Evolutionary conservation across 75 land plant species (phyloP).

Genomic region (Isoetes taiwanensis): DNA sequence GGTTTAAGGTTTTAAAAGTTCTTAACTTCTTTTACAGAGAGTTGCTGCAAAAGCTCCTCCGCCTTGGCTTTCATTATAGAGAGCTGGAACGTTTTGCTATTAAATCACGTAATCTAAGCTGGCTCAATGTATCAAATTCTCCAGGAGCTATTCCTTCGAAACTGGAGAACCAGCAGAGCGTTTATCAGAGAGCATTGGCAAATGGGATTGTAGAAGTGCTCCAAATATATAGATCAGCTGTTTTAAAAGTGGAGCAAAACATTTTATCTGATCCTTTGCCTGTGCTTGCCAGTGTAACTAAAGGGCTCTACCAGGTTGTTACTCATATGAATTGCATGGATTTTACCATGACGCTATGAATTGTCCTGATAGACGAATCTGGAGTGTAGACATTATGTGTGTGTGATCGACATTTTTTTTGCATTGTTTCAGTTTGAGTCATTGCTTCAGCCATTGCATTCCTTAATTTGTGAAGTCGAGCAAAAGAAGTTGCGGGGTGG

Average conservation of each 20-base stretch:
- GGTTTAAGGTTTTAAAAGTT: not conserved
- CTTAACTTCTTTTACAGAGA: conserved; percentile 33
- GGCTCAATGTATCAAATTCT: conserved; percentile 41
- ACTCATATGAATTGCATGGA: not conserved
- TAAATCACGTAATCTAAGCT: conserved; percentile 65
- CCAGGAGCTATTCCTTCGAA: conserved; percentile 14
- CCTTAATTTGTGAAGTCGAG: conserved; percentile 74
- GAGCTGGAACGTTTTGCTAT: conserved; percentile 70
- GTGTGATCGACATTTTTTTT: not conserved
- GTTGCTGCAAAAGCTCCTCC: conserved; percentile 53
- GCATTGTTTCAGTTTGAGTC: conserved; percentile 54
- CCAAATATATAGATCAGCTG: conserved; percentile 81
- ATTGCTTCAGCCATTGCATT: conserved; percentile 75
- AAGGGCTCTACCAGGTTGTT: conserved; percentile 76
- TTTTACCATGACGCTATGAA: not conserved
- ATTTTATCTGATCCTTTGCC: conserved; percentile 72
- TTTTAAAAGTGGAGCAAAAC: conserved; percentile 83
- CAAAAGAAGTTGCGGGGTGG: conserved; percentile 75
- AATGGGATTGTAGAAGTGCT: conserved; percentile 87
- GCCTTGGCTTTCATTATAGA: conserved; percentile 74
- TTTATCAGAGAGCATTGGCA: conserved; percentile 86
- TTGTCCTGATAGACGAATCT: no score
- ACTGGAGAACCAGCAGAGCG: conserved; percentile 26
- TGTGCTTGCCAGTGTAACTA: conserved; percentile 75
- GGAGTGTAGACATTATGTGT: no score